phyloP scores from a whole-genome alignment of 345 rosid species.

The Eucalyptus microcorys region DNA sequence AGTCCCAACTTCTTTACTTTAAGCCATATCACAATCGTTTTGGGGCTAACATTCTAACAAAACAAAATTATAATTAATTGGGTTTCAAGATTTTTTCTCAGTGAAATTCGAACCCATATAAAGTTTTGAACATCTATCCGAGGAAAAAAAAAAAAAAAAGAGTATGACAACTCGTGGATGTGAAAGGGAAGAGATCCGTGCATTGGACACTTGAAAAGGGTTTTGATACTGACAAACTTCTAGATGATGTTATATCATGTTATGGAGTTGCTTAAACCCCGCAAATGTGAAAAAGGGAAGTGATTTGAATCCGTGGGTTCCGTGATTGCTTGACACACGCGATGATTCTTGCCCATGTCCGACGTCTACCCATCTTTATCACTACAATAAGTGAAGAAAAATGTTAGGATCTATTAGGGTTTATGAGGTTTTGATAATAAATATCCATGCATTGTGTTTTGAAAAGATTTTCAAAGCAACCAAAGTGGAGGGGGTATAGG shows the following conservation, averaged over 20 bases:
- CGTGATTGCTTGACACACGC: neutral
- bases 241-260: neutral
- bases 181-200: neutral
- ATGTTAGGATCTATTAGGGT: neutral
- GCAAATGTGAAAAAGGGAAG: neutral
- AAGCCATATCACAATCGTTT: too few species aligned
- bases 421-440: neutral
- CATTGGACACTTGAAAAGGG: neutral
- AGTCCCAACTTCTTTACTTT: too few species aligned
- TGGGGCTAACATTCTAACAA: too few species aligned
- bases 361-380: neutral
- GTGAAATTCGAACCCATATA: too few species aligned
- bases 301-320: neutral
- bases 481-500: neutral
- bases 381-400: too few species aligned
- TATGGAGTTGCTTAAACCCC: neutral
- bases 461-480: neutral
- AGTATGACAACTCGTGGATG: neutral
- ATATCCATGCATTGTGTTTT: neutral
- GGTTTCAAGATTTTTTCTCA: too few species aligned
- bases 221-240: neutral
- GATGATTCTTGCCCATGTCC: neutral
- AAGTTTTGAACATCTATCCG: neutral
- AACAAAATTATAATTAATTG: too few species aligned
- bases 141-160: neutral